Percentiles rank a stretch among this genome's conserved stretches.
Conservation (phyloP, 768 basidiomycete species). For the Podaxis sp. region DNA sequence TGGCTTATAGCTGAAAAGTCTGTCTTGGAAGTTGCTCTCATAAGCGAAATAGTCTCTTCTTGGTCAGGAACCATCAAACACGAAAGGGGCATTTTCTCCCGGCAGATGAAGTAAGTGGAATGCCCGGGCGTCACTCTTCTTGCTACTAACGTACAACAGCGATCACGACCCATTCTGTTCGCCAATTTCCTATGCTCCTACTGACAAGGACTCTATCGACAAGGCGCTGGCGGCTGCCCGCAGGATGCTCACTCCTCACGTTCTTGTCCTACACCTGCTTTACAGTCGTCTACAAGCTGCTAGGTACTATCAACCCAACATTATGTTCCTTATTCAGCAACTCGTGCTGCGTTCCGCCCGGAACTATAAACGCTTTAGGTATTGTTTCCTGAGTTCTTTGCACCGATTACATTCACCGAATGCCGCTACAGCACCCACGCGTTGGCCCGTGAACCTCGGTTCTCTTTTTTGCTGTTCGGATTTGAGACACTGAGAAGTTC, state of each 20-base stretch:
- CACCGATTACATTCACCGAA: not conserved
- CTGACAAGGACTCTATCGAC: slow-evolving; percentile 81
- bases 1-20: slow-evolving; percentile 92
- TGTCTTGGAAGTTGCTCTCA: slow-evolving; percentile 75
- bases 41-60: slow-evolving; percentile 81
- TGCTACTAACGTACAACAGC: slow-evolving; percentile 40
- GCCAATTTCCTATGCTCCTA: slow-evolving; percentile 86
- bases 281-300: slow-evolving; percentile 93
- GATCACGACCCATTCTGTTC: slow-evolving; percentile 86
- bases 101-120: slow-evolving; percentile 66
- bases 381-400: slow-evolving; percentile 14
- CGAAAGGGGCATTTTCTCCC: slow-evolving; percentile 82
- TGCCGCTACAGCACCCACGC: slow-evolving; percentile 72
- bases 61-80: slow-evolving; percentile 83
- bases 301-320: slow-evolving; percentile 78
- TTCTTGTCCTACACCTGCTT: slow-evolving; percentile 81
- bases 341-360: slow-evolving; percentile 80
- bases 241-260: slow-evolving; percentile 79
- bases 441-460: slow-evolving; percentile 85
- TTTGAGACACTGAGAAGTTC: slow-evolving; percentile 91
- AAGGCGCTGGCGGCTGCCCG: slow-evolving; percentile 66
- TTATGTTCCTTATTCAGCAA: slow-evolving; percentile 84
- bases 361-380: slow-evolving; percentile 78
- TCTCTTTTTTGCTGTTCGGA: slow-evolving; percentile 89
- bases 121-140: not conserved